phyloP scores from a whole-genome alignment of 1,139 yeast genomes.

The Debaryomyces nepalensis region DNA sequence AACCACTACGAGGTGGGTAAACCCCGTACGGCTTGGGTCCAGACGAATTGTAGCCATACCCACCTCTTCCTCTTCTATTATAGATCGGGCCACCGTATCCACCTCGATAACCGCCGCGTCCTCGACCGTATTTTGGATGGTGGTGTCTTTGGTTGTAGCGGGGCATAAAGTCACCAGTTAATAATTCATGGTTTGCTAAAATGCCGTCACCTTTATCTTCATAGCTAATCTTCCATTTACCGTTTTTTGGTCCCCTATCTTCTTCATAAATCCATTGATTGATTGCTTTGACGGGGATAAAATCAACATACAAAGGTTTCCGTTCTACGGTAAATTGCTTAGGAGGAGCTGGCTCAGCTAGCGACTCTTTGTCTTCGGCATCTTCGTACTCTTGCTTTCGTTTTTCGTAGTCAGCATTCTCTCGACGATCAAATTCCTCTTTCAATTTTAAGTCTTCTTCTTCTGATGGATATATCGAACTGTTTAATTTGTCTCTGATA shows the following conservation, averaged over 20 bases:
- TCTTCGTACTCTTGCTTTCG: slow-evolving; percentile 26
- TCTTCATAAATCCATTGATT: slow-evolving; percentile 54
- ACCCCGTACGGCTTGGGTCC: slow-evolving; percentile 13
- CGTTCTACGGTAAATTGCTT: slow-evolving; percentile 27
- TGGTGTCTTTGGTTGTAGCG: slow-evolving; percentile 18
- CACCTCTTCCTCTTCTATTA: slow-evolving; percentile 18
- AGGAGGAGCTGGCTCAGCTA: slow-evolving; percentile 25
- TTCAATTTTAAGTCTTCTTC: slow-evolving; percentile 30
- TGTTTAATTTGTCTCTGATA: slow-evolving; percentile 38
- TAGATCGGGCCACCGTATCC: slow-evolving; percentile 9
- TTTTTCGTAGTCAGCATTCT: slow-evolving; percentile 27
- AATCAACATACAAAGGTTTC: slow-evolving; percentile 43
- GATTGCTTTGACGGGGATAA: slow-evolving; percentile 50
- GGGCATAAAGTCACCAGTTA: slow-evolving; percentile 39
- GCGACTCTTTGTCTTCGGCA: slow-evolving; percentile 16
- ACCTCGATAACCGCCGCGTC: slow-evolving; percentile 14
- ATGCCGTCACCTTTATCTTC: slow-evolving; percentile 36
- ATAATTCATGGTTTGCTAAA: slow-evolving; percentile 45
- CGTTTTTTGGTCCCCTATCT: slow-evolving; percentile 47
- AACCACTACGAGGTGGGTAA: slow-evolving; percentile 12
- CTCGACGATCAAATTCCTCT: slow-evolving; percentile 28
- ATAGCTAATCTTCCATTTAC: slow-evolving; percentile 48
- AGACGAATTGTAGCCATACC: slow-evolving; percentile 17
- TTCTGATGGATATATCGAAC: slow-evolving; percentile 34
- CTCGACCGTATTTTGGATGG: slow-evolving; percentile 18